phyloP scores from a whole-genome alignment of 2,329 filamentous ascomycete species.

The Cladosporium sp. region DNA sequence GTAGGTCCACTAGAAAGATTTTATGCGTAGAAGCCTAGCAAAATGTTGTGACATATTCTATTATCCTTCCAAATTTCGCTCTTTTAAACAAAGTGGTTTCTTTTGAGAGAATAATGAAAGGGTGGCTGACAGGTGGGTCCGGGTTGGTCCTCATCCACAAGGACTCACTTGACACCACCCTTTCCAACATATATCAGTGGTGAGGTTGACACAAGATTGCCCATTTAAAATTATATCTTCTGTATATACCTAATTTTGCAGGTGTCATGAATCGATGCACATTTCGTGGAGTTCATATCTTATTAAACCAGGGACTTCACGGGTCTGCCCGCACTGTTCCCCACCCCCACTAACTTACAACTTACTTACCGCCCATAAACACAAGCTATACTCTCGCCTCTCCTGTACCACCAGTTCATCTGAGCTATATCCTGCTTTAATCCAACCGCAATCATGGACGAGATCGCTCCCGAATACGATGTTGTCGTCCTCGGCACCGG shows the following conservation, averaged over 20 bases:
- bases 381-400: neutral
- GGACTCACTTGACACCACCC: neutral
- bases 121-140: too few species aligned
- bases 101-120: too few species aligned
- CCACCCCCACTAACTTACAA: too few species aligned
- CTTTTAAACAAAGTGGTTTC: too few species aligned
- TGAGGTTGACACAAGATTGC: neutral
- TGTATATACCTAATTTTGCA: neutral
- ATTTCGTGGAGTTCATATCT: neutral
- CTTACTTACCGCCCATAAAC: neutral
- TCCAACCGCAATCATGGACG: slow-evolving; percentile 73
- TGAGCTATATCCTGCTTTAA: slow-evolving; percentile 3
- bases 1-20: too few species aligned
- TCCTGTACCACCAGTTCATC: slow-evolving; percentile 12
- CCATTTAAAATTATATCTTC: too few species aligned
- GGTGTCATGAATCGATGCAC: neutral
- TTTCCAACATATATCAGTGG: neutral
- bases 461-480: slow-evolving; percentile 98
- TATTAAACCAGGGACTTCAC: neutral
- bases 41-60: neutral
- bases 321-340: neutral
- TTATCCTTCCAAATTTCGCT: neutral
- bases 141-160: neutral
- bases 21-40: neutral
- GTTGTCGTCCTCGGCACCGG: slow-evolving; percentile 97